These are phyloP conservation scores for Leccinum broughii DNA, from an alignment of 768 basidiomycete genomes.

Conservation along the genomic window DNA sequence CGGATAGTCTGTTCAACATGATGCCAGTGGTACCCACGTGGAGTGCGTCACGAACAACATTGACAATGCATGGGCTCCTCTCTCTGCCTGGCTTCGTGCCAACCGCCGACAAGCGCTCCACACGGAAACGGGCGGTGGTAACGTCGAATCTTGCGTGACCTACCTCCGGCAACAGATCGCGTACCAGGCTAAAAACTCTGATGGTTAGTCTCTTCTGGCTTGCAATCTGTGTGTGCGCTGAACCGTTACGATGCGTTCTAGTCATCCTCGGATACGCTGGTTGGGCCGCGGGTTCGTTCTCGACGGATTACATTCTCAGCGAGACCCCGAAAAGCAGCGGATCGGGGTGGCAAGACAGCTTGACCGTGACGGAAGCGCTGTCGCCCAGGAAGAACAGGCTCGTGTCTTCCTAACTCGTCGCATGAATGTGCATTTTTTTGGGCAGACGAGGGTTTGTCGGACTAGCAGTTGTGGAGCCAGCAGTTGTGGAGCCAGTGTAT, in stretches of 20 bases:
- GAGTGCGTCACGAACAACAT: conserved; percentile 58
- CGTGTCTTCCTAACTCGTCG: conserved; percentile 3
- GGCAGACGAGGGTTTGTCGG: not conserved
- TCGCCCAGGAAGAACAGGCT: conserved; percentile 19
- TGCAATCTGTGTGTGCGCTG: conserved; percentile 26
- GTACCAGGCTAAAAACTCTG: conserved; percentile 48
- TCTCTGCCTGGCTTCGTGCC: conserved; percentile 48
- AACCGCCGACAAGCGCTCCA: conserved; percentile 56
- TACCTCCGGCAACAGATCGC: conserved; percentile 47
- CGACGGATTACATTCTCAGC: conserved; percentile 35
- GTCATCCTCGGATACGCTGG: conserved; percentile 48
- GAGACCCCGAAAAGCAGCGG: conserved; percentile 33
- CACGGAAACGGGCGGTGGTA: conserved; percentile 62
- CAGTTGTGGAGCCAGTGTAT: not conserved
- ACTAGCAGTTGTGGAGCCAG: too few species aligned
- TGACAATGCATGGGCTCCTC: conserved; percentile 43
- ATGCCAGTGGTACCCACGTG: conserved; percentile 36
- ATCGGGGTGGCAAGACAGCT: conserved; percentile 38
- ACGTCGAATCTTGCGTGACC: conserved; percentile 46
- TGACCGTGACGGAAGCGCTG: conserved; percentile 37
- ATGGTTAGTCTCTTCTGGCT: conserved; percentile 32
- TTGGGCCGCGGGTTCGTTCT: conserved; percentile 60
- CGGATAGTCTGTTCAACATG: conserved; percentile 28
- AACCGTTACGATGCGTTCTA: conserved; percentile 1
- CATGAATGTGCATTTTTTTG: not conserved